Base-by-base conservation (phyloP, 768 basidiomycete genomes). In the Agrocybe praecox region DNA sequence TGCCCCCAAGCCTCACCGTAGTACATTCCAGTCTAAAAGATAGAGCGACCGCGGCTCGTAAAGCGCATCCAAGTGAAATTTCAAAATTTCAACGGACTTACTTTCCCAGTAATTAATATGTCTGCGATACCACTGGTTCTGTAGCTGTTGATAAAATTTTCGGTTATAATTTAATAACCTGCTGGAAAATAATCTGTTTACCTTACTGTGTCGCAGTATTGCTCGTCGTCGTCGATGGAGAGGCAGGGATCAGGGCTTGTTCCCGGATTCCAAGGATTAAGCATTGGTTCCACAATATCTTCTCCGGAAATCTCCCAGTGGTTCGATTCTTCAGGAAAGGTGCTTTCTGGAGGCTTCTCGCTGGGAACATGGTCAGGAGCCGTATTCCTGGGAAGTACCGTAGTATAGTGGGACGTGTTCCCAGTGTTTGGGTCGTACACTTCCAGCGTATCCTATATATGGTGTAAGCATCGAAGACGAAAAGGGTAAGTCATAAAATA, bases 61-160 rank as follows among this genome's bases (percentile, higher is more conserved):
- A 40, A 18, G 36, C 9, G 18, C 49, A 2, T 18, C 15, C 14
- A 44, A 40, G 23, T 32, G n/a, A 19, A 33, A 24, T 45, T 5
- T 22, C 15, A 45, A n/a, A n/a, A n/a, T 29, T 29, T 29, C 26
- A 29, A 29, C 4, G 21, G n/a, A 63, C 75, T 21, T 56, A 81
- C 81, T 65, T 80, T 72, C 33, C 83, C 83, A 14, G 80, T 80
- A 52, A 84, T 70, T 57, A 85, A 67, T 29, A 84, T 80, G 60
- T 84, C 82, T 52, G 70, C 67, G n/a, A 83, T 69, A 32, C 79
- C 78, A 55, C 77, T 79, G 4, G 62, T 62, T 7, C 62, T 55
- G 49, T 79, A 70, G 42, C 65, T 70, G 46, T 48, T 48, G n/a
- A 36, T 55, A 34, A 32, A 26, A 2, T 21, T 19, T 22, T 6